These are phyloP conservation scores for Avena insularis DNA, from an alignment of 176 grass and related monocot genomes.

Conservation along the genomic window DNA sequence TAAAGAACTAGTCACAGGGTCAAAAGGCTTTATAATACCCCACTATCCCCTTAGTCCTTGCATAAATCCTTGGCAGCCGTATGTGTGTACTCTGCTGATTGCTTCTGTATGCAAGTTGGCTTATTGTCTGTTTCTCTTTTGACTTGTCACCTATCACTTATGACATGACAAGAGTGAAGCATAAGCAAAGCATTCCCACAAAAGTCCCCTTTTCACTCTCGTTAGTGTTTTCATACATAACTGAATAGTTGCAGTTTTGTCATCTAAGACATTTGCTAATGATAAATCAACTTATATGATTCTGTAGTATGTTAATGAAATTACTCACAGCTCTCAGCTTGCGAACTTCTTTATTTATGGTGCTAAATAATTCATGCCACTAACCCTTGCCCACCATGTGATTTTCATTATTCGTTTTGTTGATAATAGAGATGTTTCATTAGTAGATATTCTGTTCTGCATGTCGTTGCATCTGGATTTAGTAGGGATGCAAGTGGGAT, in stretches of 20 bases:
- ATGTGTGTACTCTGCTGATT: slow-evolving; percentile 7
- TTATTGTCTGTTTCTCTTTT: slow-evolving; percentile 42
- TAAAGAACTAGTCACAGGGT: background rate
- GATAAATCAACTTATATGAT: slow-evolving; percentile 37
- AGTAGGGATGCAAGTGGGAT: too few relatives aligned
- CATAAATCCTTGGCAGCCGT: slow-evolving; percentile 4
- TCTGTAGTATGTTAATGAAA: slow-evolving; percentile 12
- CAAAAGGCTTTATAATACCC: background rate
- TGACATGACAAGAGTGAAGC: slow-evolving; percentile 45
- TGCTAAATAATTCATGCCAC: slow-evolving; percentile 29
- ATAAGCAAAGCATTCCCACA: slow-evolving; percentile 57
- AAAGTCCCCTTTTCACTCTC: background rate
- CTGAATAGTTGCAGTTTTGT: slow-evolving; percentile 34
- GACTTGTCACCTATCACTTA: background rate
- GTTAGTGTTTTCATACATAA: slow-evolving; percentile 40
- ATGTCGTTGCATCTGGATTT: background rate
- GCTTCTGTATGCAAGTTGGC: slow-evolving; percentile 44
- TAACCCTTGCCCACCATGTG: background rate
- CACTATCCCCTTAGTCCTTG: background rate
- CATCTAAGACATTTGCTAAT: slow-evolving; percentile 26
- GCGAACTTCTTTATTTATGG: slow-evolving; percentile 4
- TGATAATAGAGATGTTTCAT: slow-evolving; percentile 1
- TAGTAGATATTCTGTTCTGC: slow-evolving; percentile 6
- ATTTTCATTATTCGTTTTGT: slow-evolving; percentile 20
- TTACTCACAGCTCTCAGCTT: background rate